Evolutionary conservation across 192 early-diverging fungal species (phyloP).

Genomic region (Helicostylum pulchrum): DNA sequence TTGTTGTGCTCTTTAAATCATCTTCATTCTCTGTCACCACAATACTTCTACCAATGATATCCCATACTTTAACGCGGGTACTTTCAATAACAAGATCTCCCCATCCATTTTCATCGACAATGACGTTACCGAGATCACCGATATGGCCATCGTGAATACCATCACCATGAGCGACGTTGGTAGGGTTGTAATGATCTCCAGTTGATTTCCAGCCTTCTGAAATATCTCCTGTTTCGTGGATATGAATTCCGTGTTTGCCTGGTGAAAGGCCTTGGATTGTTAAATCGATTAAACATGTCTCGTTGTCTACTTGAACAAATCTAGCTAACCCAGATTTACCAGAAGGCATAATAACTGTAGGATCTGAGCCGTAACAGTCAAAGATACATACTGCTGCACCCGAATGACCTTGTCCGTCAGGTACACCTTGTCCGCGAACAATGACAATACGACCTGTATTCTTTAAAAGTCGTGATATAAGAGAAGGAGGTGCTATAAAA

Average conservation of each 20-base stretch:
- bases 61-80: slow-evolving; percentile 77
- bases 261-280: slow-evolving; percentile 67
- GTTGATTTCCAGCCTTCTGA: slow-evolving; percentile 52
- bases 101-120: slow-evolving; percentile 65
- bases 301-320: slow-evolving; percentile 71
- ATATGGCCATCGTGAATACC: slow-evolving; percentile 42
- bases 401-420: slow-evolving; percentile 54
- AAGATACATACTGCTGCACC: slow-evolving; percentile 92
- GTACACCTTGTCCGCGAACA: slow-evolving; percentile 72
- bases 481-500: slow-evolving; percentile 58
- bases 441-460: slow-evolving; percentile 72
- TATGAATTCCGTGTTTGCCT: slow-evolving; percentile 64
- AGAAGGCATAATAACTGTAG: background rate
- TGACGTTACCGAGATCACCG: slow-evolving; percentile 67
- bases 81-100: slow-evolving; percentile 75
- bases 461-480: slow-evolving; percentile 59
- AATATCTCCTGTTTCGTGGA: slow-evolving; percentile 82
- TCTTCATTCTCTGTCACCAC: slow-evolving; percentile 61
- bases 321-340: slow-evolving; percentile 67
- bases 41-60: slow-evolving; percentile 86
- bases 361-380: slow-evolving; percentile 51
- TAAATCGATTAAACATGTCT: slow-evolving; percentile 77
- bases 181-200: slow-evolving; percentile 55
- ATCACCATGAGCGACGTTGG: slow-evolving; percentile 46
- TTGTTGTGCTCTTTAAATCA: slow-evolving; percentile 43